phyloP scores from a whole-genome alignment of 2,329 filamentous ascomycete species.

The Colletotrichum horii region DNA sequence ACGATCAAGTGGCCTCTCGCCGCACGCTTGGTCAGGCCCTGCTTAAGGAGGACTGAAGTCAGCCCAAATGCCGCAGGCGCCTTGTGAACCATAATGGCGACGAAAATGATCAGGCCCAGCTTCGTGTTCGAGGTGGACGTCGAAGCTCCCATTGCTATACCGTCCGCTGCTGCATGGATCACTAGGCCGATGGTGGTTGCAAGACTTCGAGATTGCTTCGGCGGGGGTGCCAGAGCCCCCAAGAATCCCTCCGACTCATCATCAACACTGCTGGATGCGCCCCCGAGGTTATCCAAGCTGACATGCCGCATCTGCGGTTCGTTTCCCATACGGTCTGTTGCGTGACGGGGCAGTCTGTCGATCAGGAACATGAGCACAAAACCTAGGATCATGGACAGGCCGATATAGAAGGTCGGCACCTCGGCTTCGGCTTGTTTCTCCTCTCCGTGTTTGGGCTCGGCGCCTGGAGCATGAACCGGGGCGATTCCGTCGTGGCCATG shows the following conservation, averaged over 20 bases:
- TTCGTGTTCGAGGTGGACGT: constrained; percentile 75
- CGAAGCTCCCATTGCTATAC: constrained; percentile 93
- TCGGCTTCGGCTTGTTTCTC: constrained; percentile 40
- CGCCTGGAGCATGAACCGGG: constrained; percentile 32
- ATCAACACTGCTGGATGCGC: constrained; percentile 52
- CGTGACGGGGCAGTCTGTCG: constrained; percentile 81
- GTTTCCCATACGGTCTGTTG: constrained; percentile 67
- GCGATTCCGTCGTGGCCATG: constrained; percentile 26
- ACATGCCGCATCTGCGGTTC: constrained; percentile 80
- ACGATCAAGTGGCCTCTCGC: constrained; percentile 85
- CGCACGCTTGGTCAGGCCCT: constrained; percentile 86
- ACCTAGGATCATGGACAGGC: constrained; percentile 83
- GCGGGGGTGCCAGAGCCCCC: constrained; percentile 61
- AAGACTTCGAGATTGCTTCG: constrained; percentile 65
- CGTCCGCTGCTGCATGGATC: constrained; percentile 93
- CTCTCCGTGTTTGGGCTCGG: constrained; percentile 35
- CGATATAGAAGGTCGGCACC: constrained; percentile 78
- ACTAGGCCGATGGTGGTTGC: constrained; percentile 94
- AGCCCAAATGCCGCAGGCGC: constrained; percentile 94
- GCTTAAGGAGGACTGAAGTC: constrained; percentile 87
- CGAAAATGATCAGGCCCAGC: constrained; percentile 88
- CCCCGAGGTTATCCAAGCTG: constrained; percentile 80
- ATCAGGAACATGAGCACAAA: constrained; percentile 98
- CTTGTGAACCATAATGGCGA: constrained; percentile 98
- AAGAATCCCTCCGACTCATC: constrained; percentile 64